Percentiles rank a stretch among this genome's conserved stretches.
phyloP scores from a whole-genome alignment of 352 stramenopile genomes.

The Phytophthora sp. region DNA sequence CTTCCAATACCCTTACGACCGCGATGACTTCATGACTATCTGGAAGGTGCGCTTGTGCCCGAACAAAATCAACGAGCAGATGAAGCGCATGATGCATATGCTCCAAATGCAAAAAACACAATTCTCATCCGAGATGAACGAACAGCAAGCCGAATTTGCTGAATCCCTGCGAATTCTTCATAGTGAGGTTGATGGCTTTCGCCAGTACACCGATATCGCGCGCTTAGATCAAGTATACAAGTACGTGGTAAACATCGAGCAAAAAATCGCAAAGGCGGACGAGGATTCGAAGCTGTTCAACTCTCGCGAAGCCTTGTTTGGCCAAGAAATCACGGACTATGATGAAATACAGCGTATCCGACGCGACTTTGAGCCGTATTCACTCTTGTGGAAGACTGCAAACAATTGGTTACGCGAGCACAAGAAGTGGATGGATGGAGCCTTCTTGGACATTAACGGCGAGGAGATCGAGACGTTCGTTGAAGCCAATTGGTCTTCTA shows the following conservation, averaged over 20 bases:
- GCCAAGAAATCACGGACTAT: slow-evolving; percentile 91
- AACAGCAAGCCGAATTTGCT: slow-evolving; percentile 93
- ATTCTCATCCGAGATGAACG: slow-evolving; percentile 91
- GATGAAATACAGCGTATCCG: slow-evolving; percentile 89
- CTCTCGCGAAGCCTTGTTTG: slow-evolving; percentile 90
- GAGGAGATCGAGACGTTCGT: slow-evolving; percentile 94
- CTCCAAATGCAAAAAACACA: slow-evolving; percentile 83
- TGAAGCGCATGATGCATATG: slow-evolving; percentile 82
- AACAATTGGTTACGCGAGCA: slow-evolving; percentile 93
- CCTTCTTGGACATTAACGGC: slow-evolving; percentile 91
- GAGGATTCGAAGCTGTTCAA: slow-evolving; percentile 93
- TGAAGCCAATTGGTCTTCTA: slow-evolving; percentile 75
- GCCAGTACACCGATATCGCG: slow-evolving; percentile 87
- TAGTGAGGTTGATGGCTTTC: slow-evolving; percentile 88
- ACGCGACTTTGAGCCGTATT: slow-evolving; percentile 95
- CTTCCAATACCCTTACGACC: slow-evolving; percentile 88
- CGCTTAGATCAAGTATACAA: slow-evolving; percentile 89
- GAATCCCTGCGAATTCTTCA: slow-evolving; percentile 85
- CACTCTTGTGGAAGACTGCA: slow-evolving; percentile 92
- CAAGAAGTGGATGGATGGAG: slow-evolving; percentile 92
- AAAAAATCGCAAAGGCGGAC: slow-evolving; percentile 88
- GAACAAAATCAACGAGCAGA: slow-evolving; percentile 88
- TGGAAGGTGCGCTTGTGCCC: slow-evolving; percentile 90
- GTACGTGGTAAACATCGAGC: slow-evolving; percentile 86
- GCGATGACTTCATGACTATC: slow-evolving; percentile 90